Conservation (phyloP, 805 yeast genomes). For the Spathaspora passalidarum region DNA sequence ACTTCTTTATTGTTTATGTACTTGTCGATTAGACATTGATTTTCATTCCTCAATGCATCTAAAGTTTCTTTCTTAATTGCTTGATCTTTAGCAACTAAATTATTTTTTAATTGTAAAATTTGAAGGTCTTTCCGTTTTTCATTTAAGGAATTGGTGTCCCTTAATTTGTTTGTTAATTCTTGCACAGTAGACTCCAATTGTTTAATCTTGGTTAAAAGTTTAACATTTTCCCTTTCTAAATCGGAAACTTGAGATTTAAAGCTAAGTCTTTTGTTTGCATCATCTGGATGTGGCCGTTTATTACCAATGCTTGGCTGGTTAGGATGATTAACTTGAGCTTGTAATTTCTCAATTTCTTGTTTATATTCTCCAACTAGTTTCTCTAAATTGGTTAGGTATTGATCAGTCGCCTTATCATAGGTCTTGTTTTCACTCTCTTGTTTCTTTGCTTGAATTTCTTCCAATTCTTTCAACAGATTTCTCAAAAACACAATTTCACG, state of each 20-base stretch:
- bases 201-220: slow-evolving; percentile 33
- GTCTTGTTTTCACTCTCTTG: slow-evolving; percentile 20
- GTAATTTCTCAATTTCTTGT: slow-evolving; percentile 43
- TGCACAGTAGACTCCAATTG: slow-evolving; percentile 33
- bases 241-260: slow-evolving; percentile 13
- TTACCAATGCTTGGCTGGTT: slow-evolving; percentile 8
- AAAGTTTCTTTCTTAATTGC: slow-evolving; percentile 52
- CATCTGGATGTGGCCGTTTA: slow-evolving; percentile 10
- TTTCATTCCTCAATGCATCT: slow-evolving; percentile 54
- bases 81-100: slow-evolving; percentile 65
- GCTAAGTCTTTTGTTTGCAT: slow-evolving; percentile 7
- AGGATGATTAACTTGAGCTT: slow-evolving; percentile 29
- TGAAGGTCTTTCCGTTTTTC: slow-evolving; percentile 28
- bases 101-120: slow-evolving; percentile 60
- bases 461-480: slow-evolving; percentile 51
- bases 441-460: slow-evolving; percentile 23
- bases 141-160: slow-evolving; percentile 19
- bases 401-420: slow-evolving; percentile 27
- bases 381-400: slow-evolving; percentile 41
- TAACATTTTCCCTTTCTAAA: slow-evolving; percentile 41
- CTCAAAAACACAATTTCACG: slow-evolving; percentile 60
- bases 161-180: slow-evolving; percentile 33
- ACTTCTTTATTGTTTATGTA: slow-evolving; percentile 14
- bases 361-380: slow-evolving; percentile 56
- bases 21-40: slow-evolving; percentile 46